Base-by-base conservation (phyloP, 2,329 filamentous ascomycete genomes). In the Penicillium sp. region DNA sequence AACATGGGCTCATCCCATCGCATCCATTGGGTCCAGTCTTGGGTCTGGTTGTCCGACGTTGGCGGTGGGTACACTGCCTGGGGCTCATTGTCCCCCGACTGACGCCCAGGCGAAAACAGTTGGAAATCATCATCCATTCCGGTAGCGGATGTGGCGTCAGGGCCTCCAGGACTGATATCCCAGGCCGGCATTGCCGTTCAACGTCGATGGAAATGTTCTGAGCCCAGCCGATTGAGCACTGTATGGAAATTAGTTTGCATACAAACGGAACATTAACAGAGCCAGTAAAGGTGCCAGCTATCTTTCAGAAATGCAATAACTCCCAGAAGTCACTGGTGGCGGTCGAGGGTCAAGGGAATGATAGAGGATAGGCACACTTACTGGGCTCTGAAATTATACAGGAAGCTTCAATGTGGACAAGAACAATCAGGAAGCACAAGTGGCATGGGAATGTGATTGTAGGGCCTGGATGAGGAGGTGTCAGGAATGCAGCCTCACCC, bases 11-110 rank as follows among this genome's bases (percentile, higher is more conserved):
- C 65, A 45, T 68, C 65, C 65, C 65, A 68, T 51, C 60, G 55
- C 65, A 68, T 68, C 65, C 65, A 68, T 45, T 68, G 63, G 9
- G 62, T 64, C 65, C 65, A 68, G 36, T 68, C 65, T 41, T 64
- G 59, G n/a, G 48, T 57, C 7, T 51, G 33, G 16, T 58, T 56
- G 17, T 64, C 59, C 27, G 44, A 38, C 12, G 47, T 34, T 15
- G 52, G 39, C 9, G 54, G 46, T 2, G 52, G 35, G 16, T 52
- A 45, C 5, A 44, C 45, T 34, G 6, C 52, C 42, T 6, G 50
- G 44, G 34, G 29, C 25, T 48, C 51, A 42, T 44, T 50, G 44
- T 25, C 43, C 13, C 45, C 45, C 2, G 50, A 47, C 3, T 49
- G 37, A 2, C 40, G 39, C 15, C 44, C 35, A 14, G 59, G 52